phyloP scores from a whole-genome alignment of 2,329 filamentous ascomycete species.

The Curvularia hawaiiensis region DNA sequence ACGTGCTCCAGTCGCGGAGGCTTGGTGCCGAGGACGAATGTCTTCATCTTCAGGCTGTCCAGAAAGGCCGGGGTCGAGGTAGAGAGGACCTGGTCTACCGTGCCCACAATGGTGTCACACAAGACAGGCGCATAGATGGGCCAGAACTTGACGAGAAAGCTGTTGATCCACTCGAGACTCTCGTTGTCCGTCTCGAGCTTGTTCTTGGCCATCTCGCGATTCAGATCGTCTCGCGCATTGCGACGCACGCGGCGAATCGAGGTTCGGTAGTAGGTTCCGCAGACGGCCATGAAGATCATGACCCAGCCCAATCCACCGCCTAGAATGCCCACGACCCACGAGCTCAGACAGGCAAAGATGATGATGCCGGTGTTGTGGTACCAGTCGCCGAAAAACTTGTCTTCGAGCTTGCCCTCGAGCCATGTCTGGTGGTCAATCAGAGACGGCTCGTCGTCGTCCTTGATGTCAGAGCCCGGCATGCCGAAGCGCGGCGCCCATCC shows the following conservation, averaged over 20 bases:
- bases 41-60: slow-evolving; percentile 91
- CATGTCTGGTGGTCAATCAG: slow-evolving; percentile 87
- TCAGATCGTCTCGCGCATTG: slow-evolving; percentile 94
- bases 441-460: slow-evolving; percentile 64
- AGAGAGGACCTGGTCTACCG: slow-evolving; percentile 94
- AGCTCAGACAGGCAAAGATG: slow-evolving; percentile 85
- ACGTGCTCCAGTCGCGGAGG: slow-evolving; percentile 96
- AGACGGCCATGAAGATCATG: slow-evolving; percentile 88
- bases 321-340: slow-evolving; percentile 87
- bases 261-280: slow-evolving; percentile 95
- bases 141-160: slow-evolving; percentile 98
- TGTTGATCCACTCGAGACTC: slow-evolving; percentile 98
- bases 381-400: slow-evolving; percentile 96
- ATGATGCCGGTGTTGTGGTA: slow-evolving; percentile 98
- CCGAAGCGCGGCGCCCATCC: slow-evolving; percentile 92
- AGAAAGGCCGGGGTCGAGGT: slow-evolving; percentile 90
- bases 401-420: slow-evolving; percentile 81
- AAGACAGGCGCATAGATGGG: slow-evolving; percentile 96
- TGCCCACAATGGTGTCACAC: slow-evolving; percentile 87
- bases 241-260: slow-evolving; percentile 90
- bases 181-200: slow-evolving; percentile 89
- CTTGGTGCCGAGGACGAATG: slow-evolving; percentile 92
- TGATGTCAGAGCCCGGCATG: slow-evolving; percentile 54
- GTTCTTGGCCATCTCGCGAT: slow-evolving; percentile 84
- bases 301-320: slow-evolving; percentile 94